Conservation (phyloP, 257 asterid species). For the Fraxinus americana region DNA sequence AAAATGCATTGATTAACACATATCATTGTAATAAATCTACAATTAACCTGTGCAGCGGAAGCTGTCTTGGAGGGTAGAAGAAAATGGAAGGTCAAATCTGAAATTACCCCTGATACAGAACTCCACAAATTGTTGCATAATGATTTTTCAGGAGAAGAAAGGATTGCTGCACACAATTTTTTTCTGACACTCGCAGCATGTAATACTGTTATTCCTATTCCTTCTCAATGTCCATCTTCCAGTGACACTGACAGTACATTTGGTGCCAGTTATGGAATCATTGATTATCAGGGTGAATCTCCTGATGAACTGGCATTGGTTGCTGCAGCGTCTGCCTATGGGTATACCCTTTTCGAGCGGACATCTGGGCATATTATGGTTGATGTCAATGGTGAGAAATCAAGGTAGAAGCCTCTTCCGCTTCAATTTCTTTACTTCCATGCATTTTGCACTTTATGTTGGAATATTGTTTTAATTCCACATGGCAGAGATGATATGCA, state of each 20-base stretch:
- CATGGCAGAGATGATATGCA: constrained; percentile 1
- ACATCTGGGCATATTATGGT: constrained; percentile 92
- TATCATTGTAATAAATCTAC: constrained; percentile 4
- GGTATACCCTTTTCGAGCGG: constrained; percentile 89
- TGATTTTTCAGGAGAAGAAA: constrained; percentile 65
- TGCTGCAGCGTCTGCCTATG: constrained; percentile 94
- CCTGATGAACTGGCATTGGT: constrained; percentile 98
- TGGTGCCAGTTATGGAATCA: constrained; percentile 37
- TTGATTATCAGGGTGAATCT: constrained; percentile 96
- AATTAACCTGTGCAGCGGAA: constrained; percentile 47
- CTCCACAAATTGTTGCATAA: constrained; percentile 71
- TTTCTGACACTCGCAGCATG: constrained; percentile 92
- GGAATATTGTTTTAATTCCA: constrained; percentile 16
- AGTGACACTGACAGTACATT: constrained; percentile 39
- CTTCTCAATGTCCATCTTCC: constrained; percentile 42
- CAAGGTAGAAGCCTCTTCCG: constrained; percentile 68
- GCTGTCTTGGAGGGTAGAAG: constrained; percentile 34
- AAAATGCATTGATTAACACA: constrained; percentile 1
- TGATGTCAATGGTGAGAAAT: constrained; percentile 91
- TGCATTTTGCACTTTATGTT: constrained; percentile 14
- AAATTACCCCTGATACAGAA: constrained; percentile 63
- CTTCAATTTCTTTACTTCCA: constrained; percentile 24
- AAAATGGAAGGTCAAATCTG: constrained; percentile 80
- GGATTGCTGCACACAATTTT: constrained; percentile 82
- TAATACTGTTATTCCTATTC: constrained; percentile 93